phyloP scores from a whole-genome alignment of 257 asterid species.

The Capsicum rhomboideum region DNA sequence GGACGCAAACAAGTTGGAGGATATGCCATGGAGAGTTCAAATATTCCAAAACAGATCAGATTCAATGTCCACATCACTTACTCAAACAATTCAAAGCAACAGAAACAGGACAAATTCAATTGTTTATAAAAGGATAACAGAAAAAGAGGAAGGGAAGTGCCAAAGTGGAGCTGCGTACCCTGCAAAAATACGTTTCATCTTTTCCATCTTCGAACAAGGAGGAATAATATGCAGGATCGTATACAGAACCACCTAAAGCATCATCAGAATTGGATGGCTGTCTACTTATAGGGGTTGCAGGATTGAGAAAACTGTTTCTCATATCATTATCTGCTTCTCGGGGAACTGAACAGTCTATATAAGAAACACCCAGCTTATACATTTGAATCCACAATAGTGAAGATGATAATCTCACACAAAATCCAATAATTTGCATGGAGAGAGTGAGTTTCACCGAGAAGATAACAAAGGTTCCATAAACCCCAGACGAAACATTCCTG shows the following conservation, averaged over 20 bases:
- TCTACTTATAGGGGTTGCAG: conserved; percentile 56
- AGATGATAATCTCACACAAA: conserved; percentile 68
- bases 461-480: conserved; percentile 54
- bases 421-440: conserved; percentile 77
- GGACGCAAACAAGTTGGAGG: background rate
- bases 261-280: conserved; percentile 59
- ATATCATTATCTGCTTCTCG: conserved; percentile 67
- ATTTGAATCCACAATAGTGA: conserved; percentile 87
- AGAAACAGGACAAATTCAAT: background rate
- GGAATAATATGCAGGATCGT: conserved; percentile 73
- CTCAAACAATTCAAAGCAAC: background rate
- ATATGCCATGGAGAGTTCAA: background rate
- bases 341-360: conserved; percentile 42
- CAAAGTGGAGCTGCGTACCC: conserved; percentile 35
- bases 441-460: conserved; percentile 81
- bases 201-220: conserved; percentile 73
- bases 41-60: background rate
- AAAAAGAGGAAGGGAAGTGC: background rate
- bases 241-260: conserved; percentile 66
- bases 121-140: background rate
- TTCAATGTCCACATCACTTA: background rate
- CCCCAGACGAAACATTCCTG: conserved; percentile 70
- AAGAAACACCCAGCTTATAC: conserved; percentile 88
- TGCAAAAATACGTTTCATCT: conserved; percentile 30
- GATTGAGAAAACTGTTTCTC: conserved; percentile 78